Conservation (phyloP, 2,329 filamentous ascomycete species). For the Purpureocillium lavendulum region DNA sequence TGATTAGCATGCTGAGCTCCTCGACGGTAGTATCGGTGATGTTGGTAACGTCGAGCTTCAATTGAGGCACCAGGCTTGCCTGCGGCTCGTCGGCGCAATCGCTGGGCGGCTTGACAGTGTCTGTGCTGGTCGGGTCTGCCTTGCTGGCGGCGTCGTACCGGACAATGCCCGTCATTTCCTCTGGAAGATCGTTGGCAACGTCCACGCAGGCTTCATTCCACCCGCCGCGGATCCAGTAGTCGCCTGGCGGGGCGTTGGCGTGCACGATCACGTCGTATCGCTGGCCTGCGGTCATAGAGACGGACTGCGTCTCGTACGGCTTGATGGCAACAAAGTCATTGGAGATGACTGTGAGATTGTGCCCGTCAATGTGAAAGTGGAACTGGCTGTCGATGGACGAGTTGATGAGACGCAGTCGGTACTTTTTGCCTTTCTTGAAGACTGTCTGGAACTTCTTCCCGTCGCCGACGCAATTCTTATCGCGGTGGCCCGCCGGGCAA, state of each 20-base stretch:
- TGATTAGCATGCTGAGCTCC: no score
- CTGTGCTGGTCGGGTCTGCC: no score
- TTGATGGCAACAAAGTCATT: slow-evolving; percentile 50
- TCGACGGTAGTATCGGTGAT: no score
- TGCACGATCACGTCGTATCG: slow-evolving; percentile 38
- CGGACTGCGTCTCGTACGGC: slow-evolving; percentile 41
- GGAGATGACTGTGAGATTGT: slow-evolving; percentile 48
- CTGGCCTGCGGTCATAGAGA: slow-evolving; percentile 39
- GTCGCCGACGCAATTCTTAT: slow-evolving; percentile 24
- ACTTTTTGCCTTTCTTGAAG: slow-evolving; percentile 24
- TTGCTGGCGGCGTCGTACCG: no score
- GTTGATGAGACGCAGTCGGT: slow-evolving; percentile 41
- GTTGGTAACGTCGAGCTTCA: no score
- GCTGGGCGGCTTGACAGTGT: no score
- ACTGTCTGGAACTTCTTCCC: no score
- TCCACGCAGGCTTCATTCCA: no score
- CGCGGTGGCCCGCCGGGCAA: slow-evolving; percentile 23
- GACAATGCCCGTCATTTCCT: no score
- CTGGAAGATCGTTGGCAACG: no score
- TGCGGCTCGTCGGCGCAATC: no score
- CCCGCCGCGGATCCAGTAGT: slow-evolving; percentile 37
- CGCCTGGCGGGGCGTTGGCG: slow-evolving; percentile 24
- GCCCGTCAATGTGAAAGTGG: slow-evolving; percentile 46
- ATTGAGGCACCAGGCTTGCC: no score
- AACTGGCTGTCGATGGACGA: slow-evolving; percentile 31